Percentiles rank a stretch among this genome's conserved stretches.
Evolutionary conservation across 164 flowering plant genomes (phyloP).

Genomic region (Saururus chinensis): DNA sequence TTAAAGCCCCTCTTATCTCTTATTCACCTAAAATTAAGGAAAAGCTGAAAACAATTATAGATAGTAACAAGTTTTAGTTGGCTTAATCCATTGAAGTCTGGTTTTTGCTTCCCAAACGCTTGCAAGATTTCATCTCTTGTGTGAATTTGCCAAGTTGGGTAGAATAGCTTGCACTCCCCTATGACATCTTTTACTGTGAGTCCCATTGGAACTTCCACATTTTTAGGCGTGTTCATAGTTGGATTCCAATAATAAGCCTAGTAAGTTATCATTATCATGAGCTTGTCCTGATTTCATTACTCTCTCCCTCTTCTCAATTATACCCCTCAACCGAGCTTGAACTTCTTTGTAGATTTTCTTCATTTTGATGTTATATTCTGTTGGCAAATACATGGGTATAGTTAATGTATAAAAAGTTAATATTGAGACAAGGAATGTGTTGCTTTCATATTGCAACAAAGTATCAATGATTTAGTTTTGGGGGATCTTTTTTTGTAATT

Average conservation of each 20-base stretch:
- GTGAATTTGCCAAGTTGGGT: background rate
- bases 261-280: no score
- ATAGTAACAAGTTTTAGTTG: background rate
- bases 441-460: no score
- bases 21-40: background rate
- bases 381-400: slow-evolving; percentile 16
- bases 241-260: no score
- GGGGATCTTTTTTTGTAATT: no score
- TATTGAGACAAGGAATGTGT: no score
- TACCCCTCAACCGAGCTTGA: background rate
- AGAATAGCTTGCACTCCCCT: background rate
- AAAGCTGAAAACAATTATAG: background rate
- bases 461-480: no score
- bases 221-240: background rate
- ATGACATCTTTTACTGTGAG: slow-evolving; percentile 12
- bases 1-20: no score
- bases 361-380: slow-evolving; percentile 17
- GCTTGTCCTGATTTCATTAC: slow-evolving; percentile 5
- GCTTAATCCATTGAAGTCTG: background rate
- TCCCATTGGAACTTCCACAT: slow-evolving; percentile 1
- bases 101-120: background rate
- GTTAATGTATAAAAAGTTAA: no score
- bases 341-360: slow-evolving; percentile 12
- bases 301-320: slow-evolving; percentile 8
- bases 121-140: background rate